A percentile compares a stretch with the other conserved stretches of the same genome.
Evolutionary conservation across 352 stramenopile genomes (phyloP).

Genomic region (Globisporangium takayamanum): DNA sequence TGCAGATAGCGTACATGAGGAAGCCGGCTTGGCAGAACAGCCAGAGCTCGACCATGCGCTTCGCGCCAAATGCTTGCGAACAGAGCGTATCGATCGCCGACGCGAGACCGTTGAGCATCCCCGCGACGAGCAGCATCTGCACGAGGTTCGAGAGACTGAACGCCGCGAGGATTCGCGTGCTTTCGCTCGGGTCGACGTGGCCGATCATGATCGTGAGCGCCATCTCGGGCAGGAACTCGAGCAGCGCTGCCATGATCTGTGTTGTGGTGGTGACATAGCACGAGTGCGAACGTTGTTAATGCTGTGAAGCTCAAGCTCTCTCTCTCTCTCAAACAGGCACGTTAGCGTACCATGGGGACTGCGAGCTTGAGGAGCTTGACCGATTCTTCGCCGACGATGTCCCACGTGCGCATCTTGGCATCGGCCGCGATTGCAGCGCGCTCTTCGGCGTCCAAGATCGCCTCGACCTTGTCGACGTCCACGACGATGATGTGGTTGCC

Average conservation of each 20-base stretch:
- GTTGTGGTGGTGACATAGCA: no score
- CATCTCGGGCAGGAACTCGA: constrained; percentile 32
- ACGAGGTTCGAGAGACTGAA: constrained; percentile 16
- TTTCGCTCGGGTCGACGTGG: constrained; percentile 19
- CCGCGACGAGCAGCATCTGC: constrained; percentile 15
- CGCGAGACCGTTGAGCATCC: constrained; percentile 19
- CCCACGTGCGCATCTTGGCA: constrained; percentile 10
- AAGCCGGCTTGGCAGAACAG: constrained; percentile 33
- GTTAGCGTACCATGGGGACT: constrained; percentile 13
- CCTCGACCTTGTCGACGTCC: constrained; percentile 13
- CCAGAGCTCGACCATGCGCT: constrained; percentile 31
- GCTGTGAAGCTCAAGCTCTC: no score
- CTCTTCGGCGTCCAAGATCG: constrained; percentile 21
- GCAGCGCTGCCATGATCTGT: constrained; percentile 22
- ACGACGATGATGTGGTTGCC: not conserved
- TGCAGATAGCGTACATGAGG: constrained; percentile 13
- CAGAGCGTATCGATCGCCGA: constrained; percentile 31
- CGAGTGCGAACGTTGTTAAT: no score
- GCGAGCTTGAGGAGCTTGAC: constrained; percentile 11
- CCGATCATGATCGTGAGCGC: constrained; percentile 33
- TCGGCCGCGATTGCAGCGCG: constrained; percentile 18
- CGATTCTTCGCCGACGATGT: constrained; percentile 15
- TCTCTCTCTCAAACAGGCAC: no score
- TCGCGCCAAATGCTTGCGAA: constrained; percentile 29
- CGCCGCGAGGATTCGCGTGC: constrained; percentile 32